Percentiles rank a stretch among this genome's conserved stretches.
Evolutionary conservation across 1,284 basidiomycete genomes (phyloP).

Genomic region (Apiotrichum laibachii): DNA sequence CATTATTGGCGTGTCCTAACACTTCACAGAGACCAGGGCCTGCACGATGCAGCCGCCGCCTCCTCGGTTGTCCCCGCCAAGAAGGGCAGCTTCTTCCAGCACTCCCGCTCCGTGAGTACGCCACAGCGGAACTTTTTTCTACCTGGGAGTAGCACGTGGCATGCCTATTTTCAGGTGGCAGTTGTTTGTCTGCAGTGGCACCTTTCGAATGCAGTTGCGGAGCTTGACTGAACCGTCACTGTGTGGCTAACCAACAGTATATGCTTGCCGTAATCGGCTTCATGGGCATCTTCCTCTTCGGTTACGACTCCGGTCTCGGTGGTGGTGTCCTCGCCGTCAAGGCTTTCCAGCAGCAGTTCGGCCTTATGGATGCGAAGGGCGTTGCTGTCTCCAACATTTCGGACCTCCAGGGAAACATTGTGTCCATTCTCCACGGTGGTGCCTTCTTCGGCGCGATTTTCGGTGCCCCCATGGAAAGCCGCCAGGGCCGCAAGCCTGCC

Average conservation of each 20-base stretch:
- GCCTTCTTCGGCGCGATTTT: conserved; percentile 71
- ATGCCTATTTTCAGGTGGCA: too few relatives aligned
- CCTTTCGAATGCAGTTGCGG: too few relatives aligned
- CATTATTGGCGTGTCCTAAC: neutral
- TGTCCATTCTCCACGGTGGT: conserved; percentile 67
- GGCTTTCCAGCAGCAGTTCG: conserved; percentile 65
- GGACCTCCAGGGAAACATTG: conserved; percentile 55
- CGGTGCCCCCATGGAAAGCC: conserved; percentile 53
- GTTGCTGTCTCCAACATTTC: conserved; percentile 25
- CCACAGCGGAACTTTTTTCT: too few relatives aligned
- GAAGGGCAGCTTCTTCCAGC: conserved; percentile 1
- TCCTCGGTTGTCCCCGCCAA: conserved; percentile 5
- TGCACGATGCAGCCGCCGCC: neutral
- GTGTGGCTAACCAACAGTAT: conserved; percentile 19
- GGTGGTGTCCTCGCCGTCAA: conserved; percentile 51
- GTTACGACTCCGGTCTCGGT: conserved; percentile 44
- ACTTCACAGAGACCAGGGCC: conserved; percentile 1
- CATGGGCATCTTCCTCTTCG: conserved; percentile 75
- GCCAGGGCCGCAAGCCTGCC: conserved; percentile 56
- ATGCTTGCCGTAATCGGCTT: conserved; percentile 68
- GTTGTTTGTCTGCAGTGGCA: too few relatives aligned
- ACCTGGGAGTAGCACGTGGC: too few relatives aligned
- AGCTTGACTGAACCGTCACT: too few relatives aligned
- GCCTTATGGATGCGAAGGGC: conserved; percentile 54
- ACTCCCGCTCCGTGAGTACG: conserved; percentile 9